Evolutionary conservation across 106 monocot genomes (phyloP).

Genomic region (Platanthera zijinensis): DNA sequence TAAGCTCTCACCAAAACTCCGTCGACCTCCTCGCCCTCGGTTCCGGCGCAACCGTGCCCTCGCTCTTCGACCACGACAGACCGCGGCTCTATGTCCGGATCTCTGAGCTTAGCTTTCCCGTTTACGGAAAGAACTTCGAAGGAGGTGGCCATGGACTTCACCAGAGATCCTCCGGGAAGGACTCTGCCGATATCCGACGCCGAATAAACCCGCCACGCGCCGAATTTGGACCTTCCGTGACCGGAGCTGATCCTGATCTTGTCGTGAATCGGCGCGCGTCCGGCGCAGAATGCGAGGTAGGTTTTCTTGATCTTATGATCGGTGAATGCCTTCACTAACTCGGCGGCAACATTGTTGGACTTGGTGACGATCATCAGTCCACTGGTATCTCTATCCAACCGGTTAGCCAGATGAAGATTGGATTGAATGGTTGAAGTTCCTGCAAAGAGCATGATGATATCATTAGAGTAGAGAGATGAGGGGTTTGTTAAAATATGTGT

Average conservation of each 20-base stretch:
- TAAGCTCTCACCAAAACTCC: slow-evolving; percentile 61
- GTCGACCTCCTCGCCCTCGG: slow-evolving; percentile 9
- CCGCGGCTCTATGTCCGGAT: slow-evolving; percentile 18
- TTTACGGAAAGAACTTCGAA: slow-evolving; percentile 51
- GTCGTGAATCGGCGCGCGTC: slow-evolving; percentile 31
- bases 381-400: slow-evolving; percentile 91
- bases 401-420: slow-evolving; percentile 79
- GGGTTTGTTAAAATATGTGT: no score
- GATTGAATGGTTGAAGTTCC: slow-evolving; percentile 10
- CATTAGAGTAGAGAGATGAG: no score
- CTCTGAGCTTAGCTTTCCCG: slow-evolving; percentile 18
- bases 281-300: slow-evolving; percentile 60
- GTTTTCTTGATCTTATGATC: slow-evolving; percentile 73
- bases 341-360: slow-evolving; percentile 53
- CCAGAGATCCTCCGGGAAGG: slow-evolving; percentile 72
- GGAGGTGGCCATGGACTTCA: slow-evolving; percentile 58
- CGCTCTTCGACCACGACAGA: slow-evolving; percentile 23
- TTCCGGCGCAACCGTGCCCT: slow-evolving; percentile 1
- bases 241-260: slow-evolving; percentile 55
- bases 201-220: slow-evolving; percentile 85
- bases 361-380: slow-evolving; percentile 90
- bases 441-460: not conserved
- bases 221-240: slow-evolving; percentile 78
- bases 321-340: slow-evolving; percentile 72
- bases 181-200: slow-evolving; percentile 38